phyloP scores from a whole-genome alignment of 495 filamentous ascomycete genomes.

The Penicillium antarcticum region DNA sequence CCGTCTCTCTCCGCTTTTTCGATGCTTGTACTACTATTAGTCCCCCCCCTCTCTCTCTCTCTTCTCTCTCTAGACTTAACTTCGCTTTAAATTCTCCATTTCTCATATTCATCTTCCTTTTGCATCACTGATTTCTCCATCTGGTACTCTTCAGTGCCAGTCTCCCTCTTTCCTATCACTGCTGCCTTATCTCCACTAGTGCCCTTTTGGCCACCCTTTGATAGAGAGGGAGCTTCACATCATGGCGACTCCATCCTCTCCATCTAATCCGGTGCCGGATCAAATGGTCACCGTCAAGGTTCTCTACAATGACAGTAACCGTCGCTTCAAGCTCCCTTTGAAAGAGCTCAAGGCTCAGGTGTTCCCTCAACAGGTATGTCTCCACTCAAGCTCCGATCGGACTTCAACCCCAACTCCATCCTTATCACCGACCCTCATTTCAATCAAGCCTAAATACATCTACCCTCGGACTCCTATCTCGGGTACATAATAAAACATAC shows the following conservation, averaged over 20 bases:
- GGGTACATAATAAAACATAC: too few species aligned
- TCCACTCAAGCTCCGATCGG: conserved; percentile 36
- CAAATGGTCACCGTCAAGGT: conserved; percentile 86
- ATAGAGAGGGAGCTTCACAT: conserved; percentile 7
- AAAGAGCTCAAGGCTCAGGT: conserved; percentile 73
- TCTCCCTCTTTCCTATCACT: not conserved
- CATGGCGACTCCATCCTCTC: conserved; percentile 33
- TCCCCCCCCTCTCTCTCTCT: conserved; percentile 4
- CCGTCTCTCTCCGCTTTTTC: conserved; percentile 10
- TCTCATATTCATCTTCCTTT: conserved; percentile 10
- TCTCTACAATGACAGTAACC: conserved; percentile 64
- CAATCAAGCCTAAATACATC: not conserved
- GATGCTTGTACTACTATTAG: conserved; percentile 8
- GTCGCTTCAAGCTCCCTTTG: conserved; percentile 87
- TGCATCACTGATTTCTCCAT: conserved; percentile 1
- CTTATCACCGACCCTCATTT: conserved; percentile 19
- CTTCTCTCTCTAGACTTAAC: not conserved
- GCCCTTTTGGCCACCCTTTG: not conserved
- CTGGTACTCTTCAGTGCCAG: not conserved
- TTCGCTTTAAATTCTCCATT: conserved; percentile 4
- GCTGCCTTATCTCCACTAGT: conserved; percentile 9
- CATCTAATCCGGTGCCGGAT: conserved; percentile 50
- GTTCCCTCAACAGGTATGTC: conserved; percentile 83
- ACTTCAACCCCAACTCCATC: conserved; percentile 17
- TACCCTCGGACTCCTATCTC: not conserved